These are phyloP conservation scores for Stentor coeruleus DNA, from an alignment of 73 alveolate species.

Conservation along the genomic window DNA sequence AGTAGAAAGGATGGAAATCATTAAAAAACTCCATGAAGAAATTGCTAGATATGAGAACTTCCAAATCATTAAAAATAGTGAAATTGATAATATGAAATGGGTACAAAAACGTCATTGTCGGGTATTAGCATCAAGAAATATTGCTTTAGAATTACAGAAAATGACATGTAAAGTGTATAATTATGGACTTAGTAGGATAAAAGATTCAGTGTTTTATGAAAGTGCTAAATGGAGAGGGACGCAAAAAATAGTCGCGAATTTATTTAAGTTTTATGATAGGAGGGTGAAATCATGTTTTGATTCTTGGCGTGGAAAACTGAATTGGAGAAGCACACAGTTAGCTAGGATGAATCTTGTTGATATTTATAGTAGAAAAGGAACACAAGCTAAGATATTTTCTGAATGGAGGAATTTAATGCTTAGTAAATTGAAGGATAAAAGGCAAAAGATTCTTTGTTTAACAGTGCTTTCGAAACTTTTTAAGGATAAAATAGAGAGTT, in stretches of 20 bases:
- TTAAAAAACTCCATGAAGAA: neutral
- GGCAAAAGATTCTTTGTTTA: neutral
- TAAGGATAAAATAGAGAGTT: neutral
- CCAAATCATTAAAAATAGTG: neutral
- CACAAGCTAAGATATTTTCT: neutral
- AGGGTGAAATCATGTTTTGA: slow-evolving; percentile 2
- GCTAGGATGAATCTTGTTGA: neutral
- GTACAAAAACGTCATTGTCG: slow-evolving; percentile 10
- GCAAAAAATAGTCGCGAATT: neutral
- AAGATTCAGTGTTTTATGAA: neutral
- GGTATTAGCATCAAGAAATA: neutral
- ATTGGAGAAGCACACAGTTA: neutral
- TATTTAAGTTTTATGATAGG: neutral
- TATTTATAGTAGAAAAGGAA: neutral
- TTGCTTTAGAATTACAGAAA: neutral
- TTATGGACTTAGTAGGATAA: neutral
- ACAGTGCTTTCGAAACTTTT: neutral
- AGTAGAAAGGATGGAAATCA: neutral
- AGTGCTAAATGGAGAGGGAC: too few species aligned
- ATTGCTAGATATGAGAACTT: neutral
- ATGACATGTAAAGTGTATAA: neutral
- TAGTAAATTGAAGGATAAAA: neutral
- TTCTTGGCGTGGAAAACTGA: neutral
- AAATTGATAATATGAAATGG: slow-evolving; percentile 15
- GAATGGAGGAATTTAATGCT: neutral